Evolutionary conservation across 768 basidiomycete species (phyloP), one percentile per base, ranked within the genome.

Genomic region (Hygrocybe coccinea): DNA sequence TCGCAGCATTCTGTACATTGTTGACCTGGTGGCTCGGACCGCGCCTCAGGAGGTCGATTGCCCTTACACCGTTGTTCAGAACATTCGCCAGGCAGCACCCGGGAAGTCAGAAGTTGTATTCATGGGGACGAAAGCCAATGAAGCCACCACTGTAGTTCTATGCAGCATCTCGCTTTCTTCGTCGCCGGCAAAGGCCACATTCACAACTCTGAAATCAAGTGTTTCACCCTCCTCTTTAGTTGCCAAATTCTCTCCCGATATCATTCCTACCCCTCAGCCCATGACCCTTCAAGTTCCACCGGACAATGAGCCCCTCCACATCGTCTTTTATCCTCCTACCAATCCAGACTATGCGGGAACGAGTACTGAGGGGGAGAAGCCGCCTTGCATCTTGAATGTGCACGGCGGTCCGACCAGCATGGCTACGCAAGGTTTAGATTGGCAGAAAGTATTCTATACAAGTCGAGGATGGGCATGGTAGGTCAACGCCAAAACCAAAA

Each of bases 391-490:
- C 7, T 70, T 89, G 11, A 61, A 74, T 35, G 77, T 79, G 4
- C 90, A 91, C 56, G 90, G 90, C 1, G 89, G 89, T 0, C 90
- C 91, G 0, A 90, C 87, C 0, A 61, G 60, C 2, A 66, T 74
- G 3, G 70, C 73, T 3, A 17, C 57, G 1, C 82, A 84, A 51
- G 79, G 72, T 0, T 66, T 90, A 34, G 66, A 65, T 12, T 81
- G 81, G 80, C 65, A 60, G n/a, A 79, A 73, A 45, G 77, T 86
- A 60, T 90, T 78, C 60, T 89, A 82, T 58, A 89, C 87, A 0
- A 81, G 80, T 29, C 77, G 86, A 4, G 86, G 87, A 24, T 90
- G 79, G 71, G 86, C 77, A n/a, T 89, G 85, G 87, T 87, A 60
- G 52, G 71, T 57, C 11, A 43, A 43, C 25, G n/a, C n/a, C n/a